These are phyloP conservation scores for Calonectria pseudoreteaudii DNA, from an alignment of 2,329 filamentous ascomycete genomes.

Conservation along the genomic window DNA sequence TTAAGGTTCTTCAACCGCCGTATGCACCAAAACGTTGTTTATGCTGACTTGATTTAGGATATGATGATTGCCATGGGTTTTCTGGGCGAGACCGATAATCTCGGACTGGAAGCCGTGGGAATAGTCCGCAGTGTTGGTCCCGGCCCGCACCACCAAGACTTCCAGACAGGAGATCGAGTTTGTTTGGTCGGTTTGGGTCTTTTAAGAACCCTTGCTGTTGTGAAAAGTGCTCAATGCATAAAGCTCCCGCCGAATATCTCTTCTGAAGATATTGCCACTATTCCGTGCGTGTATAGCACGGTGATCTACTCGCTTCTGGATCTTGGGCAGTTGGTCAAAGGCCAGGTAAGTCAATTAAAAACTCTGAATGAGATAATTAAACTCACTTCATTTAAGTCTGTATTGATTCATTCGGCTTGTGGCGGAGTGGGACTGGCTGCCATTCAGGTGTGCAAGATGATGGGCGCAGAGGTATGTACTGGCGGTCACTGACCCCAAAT, in stretches of 20 bases:
- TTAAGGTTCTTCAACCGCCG: neutral
- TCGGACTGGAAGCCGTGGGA: neutral
- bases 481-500: neutral
- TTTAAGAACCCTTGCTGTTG: neutral
- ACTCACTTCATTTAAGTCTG: constrained; percentile 17
- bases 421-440: constrained; percentile 48
- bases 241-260: neutral
- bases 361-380: neutral
- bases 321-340: neutral
- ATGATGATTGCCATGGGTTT: neutral
- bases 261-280: neutral
- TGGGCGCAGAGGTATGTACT: constrained; percentile 35
- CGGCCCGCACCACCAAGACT: neutral
- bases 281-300: neutral
- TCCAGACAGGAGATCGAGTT: neutral
- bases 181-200: neutral
- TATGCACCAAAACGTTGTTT: neutral
- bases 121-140: neutral
- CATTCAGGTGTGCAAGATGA: constrained; percentile 38
- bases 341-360: neutral
- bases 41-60: neutral
- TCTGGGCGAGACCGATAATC: neutral
- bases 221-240: neutral
- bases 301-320: neutral
- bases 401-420: constrained; percentile 48